These are phyloP conservation scores for Setaria italica DNA, from an alignment of 202 grass and related monocot species.

Conservation along the genomic window DNA sequence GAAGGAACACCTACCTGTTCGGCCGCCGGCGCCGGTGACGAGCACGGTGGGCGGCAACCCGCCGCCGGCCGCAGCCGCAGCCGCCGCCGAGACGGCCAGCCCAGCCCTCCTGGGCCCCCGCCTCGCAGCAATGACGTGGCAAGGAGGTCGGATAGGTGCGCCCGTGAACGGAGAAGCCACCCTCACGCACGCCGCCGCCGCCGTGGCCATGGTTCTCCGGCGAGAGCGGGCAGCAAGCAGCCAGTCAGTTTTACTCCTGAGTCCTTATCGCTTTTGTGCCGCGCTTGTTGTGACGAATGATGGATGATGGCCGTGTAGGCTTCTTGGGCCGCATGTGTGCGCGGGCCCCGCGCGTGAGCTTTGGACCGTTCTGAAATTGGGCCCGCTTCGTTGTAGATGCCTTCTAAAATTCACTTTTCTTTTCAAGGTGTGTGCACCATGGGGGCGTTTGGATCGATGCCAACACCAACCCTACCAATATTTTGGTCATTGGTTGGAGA, in stretches of 20 bases:
- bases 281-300: background rate
- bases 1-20: slow-evolving; percentile 60
- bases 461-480: too few species aligned
- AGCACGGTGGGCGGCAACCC: slow-evolving; percentile 61
- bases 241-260: background rate
- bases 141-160: background rate
- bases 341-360: background rate
- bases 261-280: slow-evolving; percentile 45
- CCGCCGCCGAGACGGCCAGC: slow-evolving; percentile 47
- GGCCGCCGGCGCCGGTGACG: slow-evolving; percentile 75
- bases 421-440: too few species aligned
- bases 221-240: slow-evolving; percentile 10
- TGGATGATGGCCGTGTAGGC: background rate
- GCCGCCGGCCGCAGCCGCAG: slow-evolving; percentile 51
- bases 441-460: too few species aligned
- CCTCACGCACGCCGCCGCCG: slow-evolving; percentile 25
- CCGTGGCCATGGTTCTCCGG: slow-evolving; percentile 31
- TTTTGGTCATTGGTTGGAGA: too few species aligned
- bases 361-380: background rate
- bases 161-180: slow-evolving; percentile 34
- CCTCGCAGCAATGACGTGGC: background rate
- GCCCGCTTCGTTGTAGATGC: background rate
- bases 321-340: background rate
- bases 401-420: too few species aligned
- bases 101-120: slow-evolving; percentile 27